Evolutionary conservation across 2,329 filamentous ascomycete species (phyloP), one percentile per base, ranked within the genome.

Genomic region (Penicillium griseofulvum): DNA sequence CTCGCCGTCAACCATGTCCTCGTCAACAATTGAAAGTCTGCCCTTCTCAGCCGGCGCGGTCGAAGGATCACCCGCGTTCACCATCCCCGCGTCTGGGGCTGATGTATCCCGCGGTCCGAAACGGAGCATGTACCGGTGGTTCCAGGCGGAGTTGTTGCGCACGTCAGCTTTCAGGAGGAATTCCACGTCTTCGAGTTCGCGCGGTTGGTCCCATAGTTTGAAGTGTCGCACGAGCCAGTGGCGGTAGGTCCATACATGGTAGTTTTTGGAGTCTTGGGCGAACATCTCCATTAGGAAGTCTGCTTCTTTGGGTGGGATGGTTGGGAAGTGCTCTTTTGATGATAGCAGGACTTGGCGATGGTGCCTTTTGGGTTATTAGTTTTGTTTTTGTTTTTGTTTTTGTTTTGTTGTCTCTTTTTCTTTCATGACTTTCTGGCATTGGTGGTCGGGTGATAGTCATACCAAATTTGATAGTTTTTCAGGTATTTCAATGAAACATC

Each of bases 401-500:
- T 51, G 8, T 9, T n/a, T 17, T 39, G 14, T 16, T 24, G 19
- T 14, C 11, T 10, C 12, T 11, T 48, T n/a, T 29, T 28, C n/a
- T 24, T 51, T 14, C n/a, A 22, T 44, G 31, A 16, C 22, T n/a
- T 36, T 46, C 19, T n/a, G 19, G 17, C 0, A 9, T 28, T 38
- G 22, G n/a, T 44, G 45, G 33, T 37, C n/a, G 31, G 49, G 24
- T 14, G n/a, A 22, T 41, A 4, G 28, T 37, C 5, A 22, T 69
- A 80, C 90, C 94, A 99, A 73, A 99, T 99, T 76, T 99, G 94
- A 78, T 99, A 99, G 78, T 97, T 99, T 75, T 99, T 99, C 68
- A 95, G 86, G 71, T 96, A 88, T 54, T 84, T 81, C 49, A 96
- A 79, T 11, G 93, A 90, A 28, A 94, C 86, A 11, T 85, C 79